Base-by-base conservation (phyloP, 2,329 filamentous ascomycete genomes). In the Setomelanomma holmii region DNA sequence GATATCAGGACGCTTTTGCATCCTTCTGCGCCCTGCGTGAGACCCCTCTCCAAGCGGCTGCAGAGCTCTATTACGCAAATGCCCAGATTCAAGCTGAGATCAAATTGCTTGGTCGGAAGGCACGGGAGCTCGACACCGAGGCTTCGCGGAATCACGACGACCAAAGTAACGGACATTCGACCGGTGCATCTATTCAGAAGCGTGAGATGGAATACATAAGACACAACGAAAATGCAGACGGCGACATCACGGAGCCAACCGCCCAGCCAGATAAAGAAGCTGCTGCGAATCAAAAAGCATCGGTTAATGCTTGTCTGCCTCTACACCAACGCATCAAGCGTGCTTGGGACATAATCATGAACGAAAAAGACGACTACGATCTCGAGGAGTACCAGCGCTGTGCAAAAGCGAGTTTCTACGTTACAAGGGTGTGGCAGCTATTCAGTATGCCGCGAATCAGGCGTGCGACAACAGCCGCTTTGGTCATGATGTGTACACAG, bases 361-460 rank as follows among this genome's bases (percentile, higher is more conserved):
- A 44, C 19, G 16, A 34, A 8, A 34, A 44, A 44, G 41, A 44
- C 17, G 41, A 44, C 30, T 21, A 34, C 11, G 41, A 44, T 10
- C 27, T 44, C 20, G 41, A 44, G 19, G 27, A 44, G 19, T 44
- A 44, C 16, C 41, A 44, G 23, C 27, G 41, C 14, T 34, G 41
- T 33, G 41, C 41, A 21, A 44, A 44, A 16, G 41, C 41, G 27
- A 44, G 41, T 35, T 44, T 39, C 44, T 46, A 46, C 23, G 35
- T 46, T 10, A 39, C 44, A 4, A 20, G 44, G 17, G 22, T 46
- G 11, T 38, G 35, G n/a, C 34, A 46, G 17, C 35, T 46, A 7
- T 46, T 46, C 35, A 46, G 21, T 14, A 40, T 46, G 34, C 44
- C 44, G 12, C 34, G 44, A 17, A 39, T 46, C n/a, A 20, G 44